Evolutionary conservation across 306 rosid genomes (phyloP).

Genomic region (Phaseolus lunatus): DNA sequence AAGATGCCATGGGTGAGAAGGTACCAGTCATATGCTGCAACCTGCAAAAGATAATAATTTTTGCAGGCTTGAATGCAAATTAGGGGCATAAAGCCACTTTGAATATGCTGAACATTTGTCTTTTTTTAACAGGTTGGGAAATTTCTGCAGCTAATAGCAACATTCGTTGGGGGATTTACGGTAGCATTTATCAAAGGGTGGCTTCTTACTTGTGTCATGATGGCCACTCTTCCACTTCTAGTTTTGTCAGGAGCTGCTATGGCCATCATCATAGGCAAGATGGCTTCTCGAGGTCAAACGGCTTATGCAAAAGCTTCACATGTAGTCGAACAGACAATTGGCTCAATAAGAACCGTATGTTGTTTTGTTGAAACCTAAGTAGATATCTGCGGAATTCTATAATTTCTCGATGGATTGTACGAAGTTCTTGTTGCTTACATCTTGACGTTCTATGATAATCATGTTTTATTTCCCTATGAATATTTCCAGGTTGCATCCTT

Average conservation of each 20-base stretch:
- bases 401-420: neutral
- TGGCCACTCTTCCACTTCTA: constrained; percentile 79
- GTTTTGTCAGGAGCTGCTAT: constrained; percentile 69
- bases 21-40: constrained; percentile 41
- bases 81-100: neutral
- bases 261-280: constrained; percentile 61
- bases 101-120: constrained; percentile 13
- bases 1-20: constrained; percentile 99
- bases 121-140: constrained; percentile 77
- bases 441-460: constrained; percentile 19
- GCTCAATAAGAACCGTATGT: constrained; percentile 86
- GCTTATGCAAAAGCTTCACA: constrained; percentile 88
- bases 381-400: constrained; percentile 11
- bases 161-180: constrained; percentile 74
- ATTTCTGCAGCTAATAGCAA: constrained; percentile 65
- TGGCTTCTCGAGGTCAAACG: constrained; percentile 73
- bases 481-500: constrained; percentile 77
- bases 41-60: neutral
- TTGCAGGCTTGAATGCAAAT: constrained; percentile 3
- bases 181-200: constrained; percentile 84
- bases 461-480: constrained; percentile 11
- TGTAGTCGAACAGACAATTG: constrained; percentile 87
- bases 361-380: neutral
- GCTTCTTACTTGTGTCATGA: constrained; percentile 85
- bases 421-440: neutral